Base-by-base conservation (phyloP, 192 early-diverging fungal genomes). In the Allomyces arbusculus region DNA sequence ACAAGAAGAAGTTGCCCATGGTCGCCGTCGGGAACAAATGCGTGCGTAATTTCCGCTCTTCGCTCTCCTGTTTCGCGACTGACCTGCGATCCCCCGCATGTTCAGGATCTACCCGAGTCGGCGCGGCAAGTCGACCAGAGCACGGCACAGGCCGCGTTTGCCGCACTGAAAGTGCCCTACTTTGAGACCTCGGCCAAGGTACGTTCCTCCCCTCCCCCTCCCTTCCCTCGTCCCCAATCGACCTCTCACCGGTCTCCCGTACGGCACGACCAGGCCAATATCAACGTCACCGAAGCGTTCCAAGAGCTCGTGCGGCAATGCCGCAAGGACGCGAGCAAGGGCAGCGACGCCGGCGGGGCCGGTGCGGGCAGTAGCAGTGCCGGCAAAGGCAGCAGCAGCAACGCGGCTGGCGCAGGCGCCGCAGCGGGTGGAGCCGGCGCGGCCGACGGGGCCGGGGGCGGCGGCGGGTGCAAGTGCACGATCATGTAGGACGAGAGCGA, bases 11-110 rank as follows among this genome's bases (percentile, higher is more conserved):
- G 62, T 77, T 83, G 63, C 81, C 81, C 58, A 67, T 83, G 23
- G 77, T 83, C 24, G 69, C 81, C 22, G 79, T 77, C 63, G 81
- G 74, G 25, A 83, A 83, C 69, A 83, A 83, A 75, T 82, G 80
- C 61, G 80, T 82, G 63, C 71, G 75, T 73, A 4, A 10, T 16
- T 65, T 10, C 50, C 1, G 11, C 5, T 0, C 33, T 7, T 40
- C 33, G 0, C 33, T 28, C 4, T 40, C 33, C 8, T 8, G 33
- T 40, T 0, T 8, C 33, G 33, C 33, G 7, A 8, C 33, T 40
- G 33, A 40, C 33, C 33, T n/a, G n/a, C 33, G 7, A 7, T 40
- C 1, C 4, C 26, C 26, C 26, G 26, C 23, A 65, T 1, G 16
- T 67, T 1, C 65, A 82, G 80, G 81, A 82, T 72, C 64, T 82